Conservation (phyloP, 805 yeast species). For the Pichia eremophila region DNA sequence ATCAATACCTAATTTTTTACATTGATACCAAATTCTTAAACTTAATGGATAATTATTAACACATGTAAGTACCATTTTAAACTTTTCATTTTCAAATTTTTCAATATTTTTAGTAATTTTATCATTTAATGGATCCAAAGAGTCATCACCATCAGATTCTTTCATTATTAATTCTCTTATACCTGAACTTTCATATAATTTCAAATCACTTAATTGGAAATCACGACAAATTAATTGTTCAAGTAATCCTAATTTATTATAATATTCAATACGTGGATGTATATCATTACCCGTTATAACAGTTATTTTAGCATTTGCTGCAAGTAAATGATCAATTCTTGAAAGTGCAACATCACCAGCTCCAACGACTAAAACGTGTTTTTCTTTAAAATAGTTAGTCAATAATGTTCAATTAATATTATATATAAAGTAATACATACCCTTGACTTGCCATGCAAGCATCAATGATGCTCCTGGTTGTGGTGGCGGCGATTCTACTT, state of each 20-base stretch:
- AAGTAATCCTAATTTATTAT: slow-evolving; percentile 33
- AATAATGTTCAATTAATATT: neutral
- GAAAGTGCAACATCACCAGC: slow-evolving; percentile 73
- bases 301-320: slow-evolving; percentile 63
- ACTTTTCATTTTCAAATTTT: slow-evolving; percentile 29
- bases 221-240: slow-evolving; percentile 33
- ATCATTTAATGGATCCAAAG: slow-evolving; percentile 3
- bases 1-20: slow-evolving; percentile 38
- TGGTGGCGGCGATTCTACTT: slow-evolving; percentile 9
- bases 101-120: slow-evolving; percentile 27
- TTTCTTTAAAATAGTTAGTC: slow-evolving; percentile 18
- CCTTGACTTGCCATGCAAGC: slow-evolving; percentile 66
- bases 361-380: slow-evolving; percentile 65
- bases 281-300: slow-evolving; percentile 41
- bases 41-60: slow-evolving; percentile 62
- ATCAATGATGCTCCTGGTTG: slow-evolving; percentile 46
- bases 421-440: slow-evolving; percentile 22
- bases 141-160: slow-evolving; percentile 14
- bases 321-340: slow-evolving; percentile 54
- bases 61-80: slow-evolving; percentile 64
- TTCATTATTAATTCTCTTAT: slow-evolving; percentile 2
- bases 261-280: slow-evolving; percentile 26
- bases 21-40: slow-evolving; percentile 43
- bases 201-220: slow-evolving; percentile 39
- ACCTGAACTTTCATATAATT: slow-evolving; percentile 34